Evolutionary conservation across 2,329 filamentous ascomycete species (phyloP), one percentile per base, ranked within the genome.

Genomic region (Didymella arachidicola): DNA sequence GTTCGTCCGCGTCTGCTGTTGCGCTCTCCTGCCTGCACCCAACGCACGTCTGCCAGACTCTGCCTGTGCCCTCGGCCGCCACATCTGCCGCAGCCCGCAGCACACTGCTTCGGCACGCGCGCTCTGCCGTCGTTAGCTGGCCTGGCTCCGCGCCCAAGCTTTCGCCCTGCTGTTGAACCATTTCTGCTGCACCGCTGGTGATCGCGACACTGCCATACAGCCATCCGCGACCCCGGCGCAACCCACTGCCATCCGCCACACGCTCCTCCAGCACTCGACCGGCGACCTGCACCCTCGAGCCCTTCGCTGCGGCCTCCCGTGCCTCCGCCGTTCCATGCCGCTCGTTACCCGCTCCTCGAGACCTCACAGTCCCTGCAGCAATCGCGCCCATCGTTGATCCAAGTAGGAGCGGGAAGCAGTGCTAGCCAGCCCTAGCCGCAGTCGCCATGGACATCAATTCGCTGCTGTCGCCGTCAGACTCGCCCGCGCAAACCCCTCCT

Each of bases 371-470:
- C 55, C 53, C 58, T 48, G 64, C 36, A 62, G 52, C 58, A 62
- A 48, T 59, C 53, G 64, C 67, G 64, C 55, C 50, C 44, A 57
- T 57, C 56, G 53, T 43, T 46, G 26, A 53, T 50, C 39, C 7
- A 11, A 19, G n/a, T 1, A 39, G 19, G 36, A 39, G 36, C 36
- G 10, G 36, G 36, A 16, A 39, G 4, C 36, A 19, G 36, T 19
- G n/a, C 36, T 39, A 19, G 36, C 19, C 36, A 19, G 36, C 11
- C 6, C 36, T 39, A 19, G 36, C 19, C 19, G 19, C 38, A 41
- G 22, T 43, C 64, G 61, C 45, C 42, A 82, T 83, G 81, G 78
- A 83, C 66, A 83, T 82, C 76, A 80, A 80, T 67, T 79, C 79
- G 45, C 73, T 83, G 50, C 68, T 83, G 50, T 82, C 80, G 68